phyloP scores from a whole-genome alignment of 2,329 filamentous ascomycete genomes.

The Phoma sp. region DNA sequence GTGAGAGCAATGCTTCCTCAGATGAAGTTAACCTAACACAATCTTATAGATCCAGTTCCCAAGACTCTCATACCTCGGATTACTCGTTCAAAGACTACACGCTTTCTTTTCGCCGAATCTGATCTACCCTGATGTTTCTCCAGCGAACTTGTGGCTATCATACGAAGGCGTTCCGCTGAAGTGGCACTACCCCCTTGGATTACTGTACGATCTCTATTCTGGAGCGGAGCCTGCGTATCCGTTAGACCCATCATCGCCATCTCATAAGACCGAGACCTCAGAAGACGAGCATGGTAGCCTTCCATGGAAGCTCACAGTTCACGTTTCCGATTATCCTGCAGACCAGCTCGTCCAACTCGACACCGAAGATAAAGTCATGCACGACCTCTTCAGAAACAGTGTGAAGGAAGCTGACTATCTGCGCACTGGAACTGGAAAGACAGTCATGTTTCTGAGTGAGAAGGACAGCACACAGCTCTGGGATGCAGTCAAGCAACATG shows the following conservation, averaged over 20 bases:
- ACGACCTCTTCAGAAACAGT: constrained; percentile 72
- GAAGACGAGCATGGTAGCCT: constrained; percentile 43
- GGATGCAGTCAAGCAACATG: constrained; percentile 79
- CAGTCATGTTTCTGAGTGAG: constrained; percentile 88
- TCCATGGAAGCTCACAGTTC: constrained; percentile 70
- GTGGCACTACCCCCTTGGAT: constrained; percentile 74
- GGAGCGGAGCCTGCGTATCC: constrained; percentile 59
- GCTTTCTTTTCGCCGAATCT: constrained; percentile 67
- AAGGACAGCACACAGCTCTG: constrained; percentile 84
- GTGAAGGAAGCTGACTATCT: constrained; percentile 87
- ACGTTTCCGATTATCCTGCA: constrained; percentile 65
- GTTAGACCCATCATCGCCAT: constrained; percentile 17
- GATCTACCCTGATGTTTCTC: constrained; percentile 63
- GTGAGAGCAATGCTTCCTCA: constrained; percentile 47
- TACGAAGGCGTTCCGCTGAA: constrained; percentile 73
- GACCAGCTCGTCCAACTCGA: constrained; percentile 67
- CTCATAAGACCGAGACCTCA: constrained; percentile 23
- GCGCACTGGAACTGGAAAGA: constrained; percentile 85
- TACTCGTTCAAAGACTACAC: constrained; percentile 68
- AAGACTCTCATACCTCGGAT: constrained; percentile 72
- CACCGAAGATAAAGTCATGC: constrained; percentile 61
- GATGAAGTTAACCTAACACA: background rate
- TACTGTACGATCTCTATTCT: constrained; percentile 74
- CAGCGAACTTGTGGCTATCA: constrained; percentile 68
- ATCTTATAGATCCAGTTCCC: constrained; percentile 63